Percentiles rank a stretch among this genome's conserved stretches.
Conservation (phyloP, 179 eudicot species). For the Silene coronaria region DNA sequence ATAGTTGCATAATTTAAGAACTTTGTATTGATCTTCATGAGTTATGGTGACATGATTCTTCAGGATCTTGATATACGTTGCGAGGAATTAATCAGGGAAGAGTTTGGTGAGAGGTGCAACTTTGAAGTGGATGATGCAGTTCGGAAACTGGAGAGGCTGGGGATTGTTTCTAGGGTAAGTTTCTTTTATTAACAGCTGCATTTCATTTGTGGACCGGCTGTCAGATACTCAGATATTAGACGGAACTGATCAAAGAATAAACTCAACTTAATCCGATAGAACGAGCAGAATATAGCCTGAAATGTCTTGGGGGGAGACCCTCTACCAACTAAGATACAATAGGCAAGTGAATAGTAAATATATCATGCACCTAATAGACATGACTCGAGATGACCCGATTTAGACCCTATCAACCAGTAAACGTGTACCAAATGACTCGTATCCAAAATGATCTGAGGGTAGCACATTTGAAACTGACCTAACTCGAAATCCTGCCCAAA, state of each 20-base stretch:
- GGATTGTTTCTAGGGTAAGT: slow-evolving; percentile 82
- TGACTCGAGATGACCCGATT: not conserved
- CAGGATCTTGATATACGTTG: slow-evolving; percentile 86
- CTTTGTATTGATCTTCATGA: not conserved
- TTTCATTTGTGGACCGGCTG: not conserved
- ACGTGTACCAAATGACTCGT: not conserved
- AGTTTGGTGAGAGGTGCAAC: slow-evolving; percentile 74
- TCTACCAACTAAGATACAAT: too few relatives aligned
- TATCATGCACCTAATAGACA: not conserved
- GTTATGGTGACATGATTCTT: slow-evolving; percentile 8
- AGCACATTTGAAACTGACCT: not conserved
- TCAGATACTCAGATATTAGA: too few relatives aligned
- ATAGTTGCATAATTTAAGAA: too few relatives aligned
- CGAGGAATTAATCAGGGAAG: slow-evolving; percentile 80
- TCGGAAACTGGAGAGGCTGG: slow-evolving; percentile 72
- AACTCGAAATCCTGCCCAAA: too few relatives aligned
- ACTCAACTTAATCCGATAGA: not conserved
- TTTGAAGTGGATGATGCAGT: slow-evolving; percentile 97
- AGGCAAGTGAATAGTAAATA: too few relatives aligned
- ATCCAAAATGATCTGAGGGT: not conserved
- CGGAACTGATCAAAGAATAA: too few relatives aligned
- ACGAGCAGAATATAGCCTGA: not conserved
- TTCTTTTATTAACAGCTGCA: not conserved
- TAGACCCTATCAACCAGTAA: not conserved
- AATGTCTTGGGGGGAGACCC: too few relatives aligned